Percentiles rank a stretch among this genome's conserved stretches.
These are phyloP conservation scores for Brassica carinata DNA, from an alignment of 345 rosid species.

Conservation along the genomic window DNA sequence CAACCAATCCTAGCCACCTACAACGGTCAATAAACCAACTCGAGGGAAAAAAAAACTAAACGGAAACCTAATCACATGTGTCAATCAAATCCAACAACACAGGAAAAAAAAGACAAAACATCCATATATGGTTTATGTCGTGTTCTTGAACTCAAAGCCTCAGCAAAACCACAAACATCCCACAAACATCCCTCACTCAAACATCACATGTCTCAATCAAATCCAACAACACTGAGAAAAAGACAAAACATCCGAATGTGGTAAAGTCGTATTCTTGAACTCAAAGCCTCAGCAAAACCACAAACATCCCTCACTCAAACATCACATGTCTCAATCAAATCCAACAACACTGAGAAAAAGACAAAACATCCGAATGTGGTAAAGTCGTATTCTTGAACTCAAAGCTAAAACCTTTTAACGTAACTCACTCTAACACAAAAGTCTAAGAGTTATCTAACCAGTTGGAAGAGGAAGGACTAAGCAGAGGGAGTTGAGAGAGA, in stretches of 20 bases:
- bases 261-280: no score
- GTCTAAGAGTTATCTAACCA: constrained; percentile 38
- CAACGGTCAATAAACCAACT: background rate
- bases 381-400: background rate
- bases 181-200: background rate
- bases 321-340: no score
- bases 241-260: no score
- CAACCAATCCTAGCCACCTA: constrained; percentile 83
- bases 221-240: background rate
- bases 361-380: background rate
- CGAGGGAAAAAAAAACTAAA: background rate
- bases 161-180: background rate
- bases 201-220: background rate
- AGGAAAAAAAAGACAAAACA: background rate
- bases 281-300: background rate
- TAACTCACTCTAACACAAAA: constrained; percentile 1
- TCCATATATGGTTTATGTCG: background rate
- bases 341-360: no score
- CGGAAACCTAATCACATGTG: background rate
- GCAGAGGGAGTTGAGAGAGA: constrained; percentile 71
- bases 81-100: constrained; percentile 19
- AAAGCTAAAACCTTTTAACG: background rate
- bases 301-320: no score
- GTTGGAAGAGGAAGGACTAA: constrained; percentile 56
- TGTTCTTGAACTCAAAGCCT: background rate